phyloP scores from a whole-genome alignment of 1,139 yeast genomes.

The Kluyveromyces marxianus region DNA sequence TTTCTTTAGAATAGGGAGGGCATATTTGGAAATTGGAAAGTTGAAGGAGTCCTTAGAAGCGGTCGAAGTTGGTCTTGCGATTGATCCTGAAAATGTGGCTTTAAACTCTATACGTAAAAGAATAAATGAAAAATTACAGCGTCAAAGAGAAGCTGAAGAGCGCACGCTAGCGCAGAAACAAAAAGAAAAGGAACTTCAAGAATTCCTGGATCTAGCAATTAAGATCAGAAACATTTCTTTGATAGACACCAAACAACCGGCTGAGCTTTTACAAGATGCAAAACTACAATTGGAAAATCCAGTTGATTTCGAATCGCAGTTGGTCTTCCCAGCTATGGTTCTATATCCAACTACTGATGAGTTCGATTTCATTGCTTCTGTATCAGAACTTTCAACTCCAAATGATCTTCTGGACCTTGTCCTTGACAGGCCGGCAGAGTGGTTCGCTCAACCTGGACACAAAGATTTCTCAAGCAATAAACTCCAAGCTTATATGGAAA shows the following conservation, averaged over 20 bases:
- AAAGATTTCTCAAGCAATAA: constrained; percentile 49
- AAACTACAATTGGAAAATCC: constrained; percentile 56
- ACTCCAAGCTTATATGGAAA: constrained; percentile 74
- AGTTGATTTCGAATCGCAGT: constrained; percentile 66
- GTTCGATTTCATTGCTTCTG: constrained; percentile 71
- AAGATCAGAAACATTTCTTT: constrained; percentile 46
- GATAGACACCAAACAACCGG: constrained; percentile 44
- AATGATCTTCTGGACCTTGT: constrained; percentile 48
- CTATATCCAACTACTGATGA: constrained; percentile 81
- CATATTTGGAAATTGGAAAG: constrained; percentile 60
- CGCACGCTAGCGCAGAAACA: constrained; percentile 15
- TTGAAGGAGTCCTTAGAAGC: constrained; percentile 68
- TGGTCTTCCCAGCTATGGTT: constrained; percentile 72
- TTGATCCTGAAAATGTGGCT: constrained; percentile 54
- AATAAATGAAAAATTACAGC: constrained; percentile 36
- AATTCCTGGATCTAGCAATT: constrained; percentile 46
- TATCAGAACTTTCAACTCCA: constrained; percentile 63
- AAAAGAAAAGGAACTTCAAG: constrained; percentile 17
- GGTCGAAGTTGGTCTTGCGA: constrained; percentile 53
- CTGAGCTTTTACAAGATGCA: constrained; percentile 32
- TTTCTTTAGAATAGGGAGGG: constrained; percentile 74
- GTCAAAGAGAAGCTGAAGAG: constrained; percentile 21
- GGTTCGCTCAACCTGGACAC: constrained; percentile 63
- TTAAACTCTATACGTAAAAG: constrained; percentile 39
- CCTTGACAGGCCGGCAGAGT: constrained; percentile 59